Evolutionary conservation across 306 rosid species (phyloP).

Genomic region (Abrus pulchellus): DNA sequence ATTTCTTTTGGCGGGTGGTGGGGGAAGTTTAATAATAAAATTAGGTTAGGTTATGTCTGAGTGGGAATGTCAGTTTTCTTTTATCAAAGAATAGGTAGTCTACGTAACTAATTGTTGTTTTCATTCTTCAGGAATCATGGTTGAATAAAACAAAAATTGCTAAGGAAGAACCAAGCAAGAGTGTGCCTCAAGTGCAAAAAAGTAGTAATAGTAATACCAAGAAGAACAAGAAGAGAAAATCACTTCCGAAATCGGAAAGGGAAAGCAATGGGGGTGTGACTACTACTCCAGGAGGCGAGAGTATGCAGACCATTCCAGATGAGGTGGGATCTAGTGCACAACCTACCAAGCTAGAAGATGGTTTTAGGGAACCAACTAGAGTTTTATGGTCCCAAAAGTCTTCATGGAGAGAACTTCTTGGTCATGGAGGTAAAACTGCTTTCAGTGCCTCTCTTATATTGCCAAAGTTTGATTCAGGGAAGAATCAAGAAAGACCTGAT

Average conservation of each 20-base stretch:
- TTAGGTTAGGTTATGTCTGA: conserved; percentile 46
- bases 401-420: conserved; percentile 81
- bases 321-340: conserved; percentile 49
- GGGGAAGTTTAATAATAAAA: conserved; percentile 7
- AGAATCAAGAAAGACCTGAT: conserved; percentile 44
- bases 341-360: conserved; percentile 48
- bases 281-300: conserved; percentile 46
- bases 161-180: conserved; percentile 49
- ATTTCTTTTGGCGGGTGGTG: neutral
- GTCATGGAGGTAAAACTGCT: conserved; percentile 53
- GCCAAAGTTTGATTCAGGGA: conserved; percentile 46
- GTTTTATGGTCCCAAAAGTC: conserved; percentile 80
- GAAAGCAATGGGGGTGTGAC: conserved; percentile 45
- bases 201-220: conserved; percentile 43
- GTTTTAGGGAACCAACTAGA: conserved; percentile 44
- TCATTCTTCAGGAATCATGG: conserved; percentile 60
- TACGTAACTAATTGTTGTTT: conserved; percentile 14
- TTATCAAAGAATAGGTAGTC: conserved; percentile 17
- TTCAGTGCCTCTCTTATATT: conserved; percentile 64
- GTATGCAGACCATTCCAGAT: conserved; percentile 41
- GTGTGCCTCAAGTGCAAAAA: conserved; percentile 41
- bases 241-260: conserved; percentile 41
- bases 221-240: conserved; percentile 60
- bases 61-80: conserved; percentile 3
- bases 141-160: conserved; percentile 38